Evolutionary conservation across 176 grass and related monocot species (phyloP), one percentile per base, ranked within the genome.

Genomic region (Paspalum notatum): DNA sequence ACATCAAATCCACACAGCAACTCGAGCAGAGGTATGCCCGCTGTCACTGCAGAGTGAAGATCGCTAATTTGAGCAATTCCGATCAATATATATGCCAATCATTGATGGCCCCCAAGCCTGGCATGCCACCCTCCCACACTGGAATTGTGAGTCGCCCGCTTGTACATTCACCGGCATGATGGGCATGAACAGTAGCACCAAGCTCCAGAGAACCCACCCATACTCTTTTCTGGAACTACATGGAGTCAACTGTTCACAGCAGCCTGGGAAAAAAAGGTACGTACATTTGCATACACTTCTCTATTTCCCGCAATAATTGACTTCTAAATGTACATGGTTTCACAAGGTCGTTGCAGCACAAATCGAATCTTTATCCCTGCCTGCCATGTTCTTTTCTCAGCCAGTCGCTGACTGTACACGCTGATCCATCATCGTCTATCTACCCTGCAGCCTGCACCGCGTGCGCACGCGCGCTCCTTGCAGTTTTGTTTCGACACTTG

Each of bases 191-290:
- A 74, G 18, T 27, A 13, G 40, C 9, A 41, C 18, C 32, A 10
- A 14, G 10, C 41, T 56, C 27, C 61, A 68, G n/a, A 45, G n/a
- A 68, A 69, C 21, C 41, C n/a, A 32, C 0, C 25, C 2, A 22
- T 21, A 25, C 24, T 12, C 25, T 45, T 45, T 41, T 40, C 53
- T 57, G 18, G 38, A 79, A 16, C 61, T 53, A 46, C 17, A 53
- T 79, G 61, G 60, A 68, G 49, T 68, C 77, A 80, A 80, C 77
- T 68, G 77, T 68, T 56, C 14, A 43, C 49, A 55, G 2, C 38
- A 68, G n/a, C 27, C 37, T 26, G 56, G 42, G 6, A 6, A 6
- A 42, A 42, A 54, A 51, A 82, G 17, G 26, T 64, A 27, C 45
- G 60, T 52, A 74, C 58, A 64, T 62, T 74, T 43, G 57, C 27